Evolutionary conservation across 2,329 filamentous ascomycete species (phyloP), one percentile per base, ranked within the genome.

Genomic region (Arthroderma sp.): DNA sequence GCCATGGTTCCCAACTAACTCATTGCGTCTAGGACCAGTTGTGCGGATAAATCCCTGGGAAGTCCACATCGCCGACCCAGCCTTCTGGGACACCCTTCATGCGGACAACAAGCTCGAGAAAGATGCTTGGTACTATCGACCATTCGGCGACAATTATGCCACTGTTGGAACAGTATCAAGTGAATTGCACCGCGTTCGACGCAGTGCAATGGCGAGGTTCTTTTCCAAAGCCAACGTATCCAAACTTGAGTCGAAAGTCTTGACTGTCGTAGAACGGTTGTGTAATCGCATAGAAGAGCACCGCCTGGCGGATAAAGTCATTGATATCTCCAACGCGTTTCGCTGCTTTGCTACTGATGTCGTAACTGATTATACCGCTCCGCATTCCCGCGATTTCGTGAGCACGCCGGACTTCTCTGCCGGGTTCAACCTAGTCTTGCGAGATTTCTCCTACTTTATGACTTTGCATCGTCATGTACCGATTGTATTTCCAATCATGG

Each of bases 361-460:
- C 58, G 1, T 59, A 48, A 32, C 58, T 59, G 44, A 55, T 58
- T 15, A 61, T 38, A 49, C 50, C 32, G 60, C 57, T 41, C 53
- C 43, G 28, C 38, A 45, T n/a, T 45, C 43, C 15, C 15, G 15
- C 11, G 36, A 38, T 22, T 38, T 38, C 36, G n/a, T 38, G 8
- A 38, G 36, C n/a, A 38, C 11, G 5, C 36, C 36, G n/a, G 36
- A 38, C n/a, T 38, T 38, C 11, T 15, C 36, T 7, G 36, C 36
- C 10, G 36, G 15, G n/a, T 38, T 22, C 28, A 38, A 38, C n/a
- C 36, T 15, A 8, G 36, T 38, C 15, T n/a, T 38, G n/a, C 22
- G 36, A 27, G 36, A 38, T n/a, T 38, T 38, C 28, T 38, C 36
- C 6, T 38, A 38, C 36, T 22, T 33, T 10, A 40, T 44, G 15